phyloP scores from a whole-genome alignment of 2,329 filamentous ascomycete genomes.

The Aspergillus cejpii region DNA sequence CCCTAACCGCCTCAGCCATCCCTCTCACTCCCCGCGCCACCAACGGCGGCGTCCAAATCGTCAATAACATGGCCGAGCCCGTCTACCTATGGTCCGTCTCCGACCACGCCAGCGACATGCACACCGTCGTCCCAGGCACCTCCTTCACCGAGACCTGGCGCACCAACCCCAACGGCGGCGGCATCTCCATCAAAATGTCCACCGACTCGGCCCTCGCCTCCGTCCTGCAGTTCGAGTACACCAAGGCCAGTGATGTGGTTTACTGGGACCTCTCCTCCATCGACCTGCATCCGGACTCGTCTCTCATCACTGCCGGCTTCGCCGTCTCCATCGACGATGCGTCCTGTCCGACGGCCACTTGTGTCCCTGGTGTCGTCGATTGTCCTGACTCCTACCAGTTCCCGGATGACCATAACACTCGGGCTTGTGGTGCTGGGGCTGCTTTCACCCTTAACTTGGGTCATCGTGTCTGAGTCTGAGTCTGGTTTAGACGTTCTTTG shows the following conservation, averaged over 20 bases:
- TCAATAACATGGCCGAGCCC: conserved; percentile 23
- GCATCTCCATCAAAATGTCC: conserved; percentile 30
- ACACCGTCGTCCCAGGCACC: conserved; percentile 15
- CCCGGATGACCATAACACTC: conserved; percentile 25
- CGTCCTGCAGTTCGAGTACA: conserved; percentile 33
- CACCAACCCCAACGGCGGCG: conserved; percentile 27
- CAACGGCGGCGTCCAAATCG: conserved; percentile 19
- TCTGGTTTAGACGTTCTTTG: too few species aligned
- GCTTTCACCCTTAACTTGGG: conserved; percentile 37
- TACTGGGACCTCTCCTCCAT: conserved; percentile 32
- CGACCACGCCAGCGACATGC: conserved; percentile 14
- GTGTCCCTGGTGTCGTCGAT: conserved; percentile 20
- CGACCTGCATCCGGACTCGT: conserved; percentile 19
- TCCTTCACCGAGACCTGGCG: conserved; percentile 24
- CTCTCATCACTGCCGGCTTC: conserved; percentile 22
- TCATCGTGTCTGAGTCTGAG: too few species aligned
- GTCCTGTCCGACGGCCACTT: conserved; percentile 20
- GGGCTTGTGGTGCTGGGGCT: conserved; percentile 17
- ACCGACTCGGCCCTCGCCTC: conserved; percentile 14
- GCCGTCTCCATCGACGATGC: conserved; percentile 19
- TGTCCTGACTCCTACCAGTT: conserved; percentile 26
- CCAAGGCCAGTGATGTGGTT: conserved; percentile 17
- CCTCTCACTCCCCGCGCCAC: conserved; percentile 1
- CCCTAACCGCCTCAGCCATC: conserved; percentile 8
- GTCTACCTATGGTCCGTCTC: conserved; percentile 28